A percentile compares a stretch with the other conserved stretches of the same genome.
Conservation (phyloP, 108 stramenopile species). For the Discostella stelligeroides region DNA sequence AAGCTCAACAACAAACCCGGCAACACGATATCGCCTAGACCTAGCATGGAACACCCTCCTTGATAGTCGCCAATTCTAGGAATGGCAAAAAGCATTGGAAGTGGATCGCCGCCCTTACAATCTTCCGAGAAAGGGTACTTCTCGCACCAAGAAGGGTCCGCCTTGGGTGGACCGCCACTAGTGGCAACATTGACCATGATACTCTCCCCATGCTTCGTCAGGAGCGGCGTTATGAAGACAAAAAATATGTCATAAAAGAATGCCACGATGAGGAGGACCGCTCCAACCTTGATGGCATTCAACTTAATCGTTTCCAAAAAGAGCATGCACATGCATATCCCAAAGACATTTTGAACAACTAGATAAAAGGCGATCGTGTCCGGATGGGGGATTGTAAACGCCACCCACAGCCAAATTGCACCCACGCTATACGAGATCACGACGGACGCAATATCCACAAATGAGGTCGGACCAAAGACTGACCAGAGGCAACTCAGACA, state of each 20-base stretch:
- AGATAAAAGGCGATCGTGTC: constrained; percentile 62
- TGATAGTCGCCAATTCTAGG: constrained; percentile 81
- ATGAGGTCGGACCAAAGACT: constrained; percentile 36
- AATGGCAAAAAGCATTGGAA: constrained; percentile 86
- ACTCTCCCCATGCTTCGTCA: constrained; percentile 67
- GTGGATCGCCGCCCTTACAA: constrained; percentile 62
- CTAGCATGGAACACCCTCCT: constrained; percentile 78
- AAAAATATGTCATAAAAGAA: constrained; percentile 94
- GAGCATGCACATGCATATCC: constrained; percentile 75
- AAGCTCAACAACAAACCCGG: constrained; percentile 85
- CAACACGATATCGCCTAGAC: constrained; percentile 89
- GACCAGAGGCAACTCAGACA: constrained; percentile 34
- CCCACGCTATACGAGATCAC: constrained; percentile 36
- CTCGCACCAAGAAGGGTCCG: constrained; percentile 64
- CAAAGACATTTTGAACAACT: constrained; percentile 81
- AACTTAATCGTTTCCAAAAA: constrained; percentile 75
- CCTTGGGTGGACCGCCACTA: constrained; percentile 55
- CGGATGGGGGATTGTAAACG: constrained; percentile 37
- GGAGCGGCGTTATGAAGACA: constrained; percentile 82
- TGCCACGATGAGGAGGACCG: constrained; percentile 71
- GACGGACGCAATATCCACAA: constrained; percentile 28
- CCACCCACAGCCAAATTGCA: constrained; percentile 44
- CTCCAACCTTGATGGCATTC: constrained; percentile 73
- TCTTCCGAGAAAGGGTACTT: constrained; percentile 64
- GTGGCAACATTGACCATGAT: constrained; percentile 85